A percentile compares a stretch with the other conserved stretches of the same genome.
Conservation (phyloP, 192 early-diverging fungal species). For the Backusella sp. region DNA sequence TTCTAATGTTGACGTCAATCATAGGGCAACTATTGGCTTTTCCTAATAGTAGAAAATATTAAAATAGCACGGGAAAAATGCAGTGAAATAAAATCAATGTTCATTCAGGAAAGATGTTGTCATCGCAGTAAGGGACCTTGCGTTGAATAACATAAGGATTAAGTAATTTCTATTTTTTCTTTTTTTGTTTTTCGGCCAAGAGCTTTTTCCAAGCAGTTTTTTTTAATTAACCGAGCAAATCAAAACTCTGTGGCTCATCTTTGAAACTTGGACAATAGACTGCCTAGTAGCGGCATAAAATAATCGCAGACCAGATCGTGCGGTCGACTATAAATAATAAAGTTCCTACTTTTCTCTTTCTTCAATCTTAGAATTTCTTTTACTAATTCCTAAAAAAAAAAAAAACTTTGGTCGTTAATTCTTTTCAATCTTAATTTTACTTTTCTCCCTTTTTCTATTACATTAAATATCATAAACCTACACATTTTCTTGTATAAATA, state of each 20-base stretch:
- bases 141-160: not conserved
- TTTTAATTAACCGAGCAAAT: not conserved
- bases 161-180: not conserved
- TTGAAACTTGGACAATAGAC: slow-evolving; percentile 10
- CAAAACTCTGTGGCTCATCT: slow-evolving; percentile 1
- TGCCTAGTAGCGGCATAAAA: slow-evolving; percentile 5
- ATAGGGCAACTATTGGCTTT: not conserved
- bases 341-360: not conserved
- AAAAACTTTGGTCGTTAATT: not conserved
- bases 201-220: not conserved
- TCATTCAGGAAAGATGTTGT: not conserved
- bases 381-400: not conserved
- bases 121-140: not conserved
- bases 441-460: not conserved
- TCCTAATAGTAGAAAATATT: not conserved
- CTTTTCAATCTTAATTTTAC: not conserved
- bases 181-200: not conserved
- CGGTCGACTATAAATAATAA: slow-evolving; percentile 5
- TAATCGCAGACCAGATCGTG: not conserved
- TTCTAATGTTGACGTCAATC: not conserved
- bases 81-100: not conserved
- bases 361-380: not conserved
- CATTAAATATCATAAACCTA: not conserved
- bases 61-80: not conserved
- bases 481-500: not conserved